Conservation (phyloP, 768 basidiomycete species). For the Tephrocybe sp. region DNA sequence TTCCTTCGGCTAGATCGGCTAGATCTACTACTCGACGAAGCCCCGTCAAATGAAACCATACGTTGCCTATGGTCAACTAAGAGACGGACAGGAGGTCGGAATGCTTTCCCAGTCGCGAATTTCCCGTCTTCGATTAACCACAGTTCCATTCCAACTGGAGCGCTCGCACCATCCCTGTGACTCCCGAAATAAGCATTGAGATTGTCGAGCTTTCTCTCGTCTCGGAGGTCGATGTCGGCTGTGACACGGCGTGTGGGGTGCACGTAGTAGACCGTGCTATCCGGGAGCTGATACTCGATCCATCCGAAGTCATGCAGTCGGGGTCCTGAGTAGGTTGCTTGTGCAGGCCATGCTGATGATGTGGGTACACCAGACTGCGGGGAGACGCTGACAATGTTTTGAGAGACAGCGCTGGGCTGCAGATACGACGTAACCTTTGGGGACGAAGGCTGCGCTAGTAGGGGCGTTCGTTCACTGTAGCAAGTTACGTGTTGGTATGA, state of each 20-base stretch:
- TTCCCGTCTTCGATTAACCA: conserved; percentile 53
- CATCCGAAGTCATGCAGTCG: conserved; percentile 61
- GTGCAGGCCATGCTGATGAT: too few relatives aligned
- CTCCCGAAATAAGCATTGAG: conserved; percentile 48
- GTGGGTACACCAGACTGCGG: too few relatives aligned
- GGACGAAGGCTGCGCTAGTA: conserved; percentile 38
- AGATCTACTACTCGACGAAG: conserved; percentile 28
- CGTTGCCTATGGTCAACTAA: conserved; percentile 70
- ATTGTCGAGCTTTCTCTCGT: conserved; percentile 44
- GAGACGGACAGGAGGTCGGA: conserved; percentile 40
- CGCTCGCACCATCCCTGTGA: conserved; percentile 27
- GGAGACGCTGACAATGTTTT: conserved; percentile 15
- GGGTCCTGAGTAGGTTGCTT: conserved; percentile 13
- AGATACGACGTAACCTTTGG: conserved; percentile 27
- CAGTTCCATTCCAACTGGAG: conserved; percentile 45
- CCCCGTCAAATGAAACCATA: conserved; percentile 46
- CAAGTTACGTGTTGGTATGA: not conserved
- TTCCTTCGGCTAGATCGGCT: conserved; percentile 22
- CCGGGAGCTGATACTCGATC: conserved; percentile 75
- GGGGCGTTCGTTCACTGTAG: conserved; percentile 56
- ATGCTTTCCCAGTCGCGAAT: conserved; percentile 18
- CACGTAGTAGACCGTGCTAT: conserved; percentile 66
- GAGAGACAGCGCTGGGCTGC: conserved; percentile 18
- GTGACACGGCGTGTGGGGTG: conserved; percentile 59
- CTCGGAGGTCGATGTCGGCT: conserved; percentile 70